Conservation (phyloP, 2,329 filamentous ascomycete genomes). For the Fonsecaea erecta region DNA sequence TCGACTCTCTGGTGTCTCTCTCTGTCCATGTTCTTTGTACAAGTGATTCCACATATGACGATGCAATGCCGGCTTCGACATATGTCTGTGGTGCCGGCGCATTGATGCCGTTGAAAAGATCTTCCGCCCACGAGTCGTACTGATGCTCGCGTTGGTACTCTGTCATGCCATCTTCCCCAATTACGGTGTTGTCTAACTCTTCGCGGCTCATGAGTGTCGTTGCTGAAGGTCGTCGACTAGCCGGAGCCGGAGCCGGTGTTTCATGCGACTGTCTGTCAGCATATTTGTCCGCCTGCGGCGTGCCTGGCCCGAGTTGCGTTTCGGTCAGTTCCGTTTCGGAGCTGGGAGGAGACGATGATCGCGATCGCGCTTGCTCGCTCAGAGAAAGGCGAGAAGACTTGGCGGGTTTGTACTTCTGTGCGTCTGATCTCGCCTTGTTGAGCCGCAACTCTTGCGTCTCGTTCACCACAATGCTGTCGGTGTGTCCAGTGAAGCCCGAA, state of each 20-base stretch:
- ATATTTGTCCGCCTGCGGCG: not conserved
- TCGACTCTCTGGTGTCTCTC: slow-evolving; percentile 24
- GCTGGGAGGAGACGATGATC: slow-evolving; percentile 30
- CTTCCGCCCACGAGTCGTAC: slow-evolving; percentile 30
- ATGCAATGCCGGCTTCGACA: slow-evolving; percentile 27
- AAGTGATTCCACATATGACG: slow-evolving; percentile 26
- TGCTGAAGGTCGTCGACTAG: not conserved
- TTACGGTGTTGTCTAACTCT: slow-evolving; percentile 27
- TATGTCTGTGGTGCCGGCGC: slow-evolving; percentile 27
- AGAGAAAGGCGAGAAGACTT: slow-evolving; percentile 31
- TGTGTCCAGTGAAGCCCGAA: slow-evolving; percentile 23
- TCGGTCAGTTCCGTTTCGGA: slow-evolving; percentile 19
- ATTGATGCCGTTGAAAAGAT: slow-evolving; percentile 11
- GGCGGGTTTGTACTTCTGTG: slow-evolving; percentile 34
- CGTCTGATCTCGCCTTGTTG: slow-evolving; percentile 33
- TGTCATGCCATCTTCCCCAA: slow-evolving; percentile 31
- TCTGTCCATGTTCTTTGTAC: slow-evolving; percentile 33
- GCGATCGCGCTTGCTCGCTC: slow-evolving; percentile 30
- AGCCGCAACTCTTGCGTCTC: slow-evolving; percentile 27
- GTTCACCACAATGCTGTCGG: slow-evolving; percentile 22
- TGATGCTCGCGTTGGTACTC: slow-evolving; percentile 32
- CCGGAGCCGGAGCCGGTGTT: slow-evolving; percentile 1
- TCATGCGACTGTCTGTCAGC: not conserved
- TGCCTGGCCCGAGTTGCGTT: slow-evolving; percentile 17
- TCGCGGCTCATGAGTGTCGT: slow-evolving; percentile 13